Base-by-base conservation (phyloP, 2,329 filamentous ascomycete species). In the Aphanocladium album region DNA sequence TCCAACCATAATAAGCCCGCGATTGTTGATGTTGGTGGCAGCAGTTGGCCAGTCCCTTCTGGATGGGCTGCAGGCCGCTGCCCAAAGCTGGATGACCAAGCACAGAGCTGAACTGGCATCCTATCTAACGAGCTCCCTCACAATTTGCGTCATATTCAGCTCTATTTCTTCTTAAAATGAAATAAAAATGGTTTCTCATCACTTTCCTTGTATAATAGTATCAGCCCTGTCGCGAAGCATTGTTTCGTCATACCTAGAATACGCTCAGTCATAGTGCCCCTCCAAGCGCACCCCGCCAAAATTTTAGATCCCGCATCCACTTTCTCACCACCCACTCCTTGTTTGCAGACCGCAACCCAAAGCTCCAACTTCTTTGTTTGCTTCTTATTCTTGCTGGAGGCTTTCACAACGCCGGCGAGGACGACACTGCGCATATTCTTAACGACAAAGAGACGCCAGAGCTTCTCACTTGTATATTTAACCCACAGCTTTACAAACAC, bases 251-350 rank as follows among this genome's bases (percentile, higher is more conserved):
- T 35, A n/a, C 7, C 39, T 17, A 16, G 7, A 43, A 5, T 43
- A 11, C 19, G n/a, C 19, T 30, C 9, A 27, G 37, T 25, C 14
- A n/a, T n/a, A 30, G 27, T 71, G 67, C 71, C 71, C 71, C 71
- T 72, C 70, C 69, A 73, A 63, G 55, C 57, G 51, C 54, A 70
- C 71, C 71, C 71, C 70, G 66, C 71, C 69, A 72, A 72, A 71
- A 66, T 58, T 64, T 64, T 55, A 49, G 57, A 60, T 53, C 25
- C 50, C 50, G 30, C 50, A 39, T n/a, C 62, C 60, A 39, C 61
- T 62, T 62, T 35, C 57, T 57, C 49, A 39, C 25, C 25, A 47
- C 21, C 45, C 25, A 57, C 23, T 23, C 17, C 11, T 33, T 14
- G 25, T 46, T 39, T 35, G 43, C 30, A 23, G 33, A 47, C 59